A percentile compares a stretch with the other conserved stretches of the same genome.
Evolutionary conservation across 2,329 filamentous ascomycete genomes (phyloP).

Genomic region (Calonectria hawksworthii): DNA sequence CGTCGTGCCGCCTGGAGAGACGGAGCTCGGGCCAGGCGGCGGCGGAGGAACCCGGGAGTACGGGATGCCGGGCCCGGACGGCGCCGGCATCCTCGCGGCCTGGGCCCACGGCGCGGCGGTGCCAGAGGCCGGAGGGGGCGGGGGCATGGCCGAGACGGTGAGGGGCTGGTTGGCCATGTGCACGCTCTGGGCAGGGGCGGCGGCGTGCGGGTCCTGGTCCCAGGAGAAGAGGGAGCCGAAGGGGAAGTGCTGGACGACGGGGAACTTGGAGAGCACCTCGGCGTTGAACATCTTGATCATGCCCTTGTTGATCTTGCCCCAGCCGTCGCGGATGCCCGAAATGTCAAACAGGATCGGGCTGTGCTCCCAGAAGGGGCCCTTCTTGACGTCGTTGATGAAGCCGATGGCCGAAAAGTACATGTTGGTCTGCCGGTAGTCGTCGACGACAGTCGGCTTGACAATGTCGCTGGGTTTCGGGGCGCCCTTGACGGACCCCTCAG

Average conservation of each 20-base stretch:
- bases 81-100: conserved; percentile 55
- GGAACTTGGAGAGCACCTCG: conserved; percentile 96
- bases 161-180: conserved; percentile 71
- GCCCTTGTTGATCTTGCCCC: conserved; percentile 99
- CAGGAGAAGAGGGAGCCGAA: conserved; percentile 87
- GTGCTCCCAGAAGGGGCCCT: conserved; percentile 96
- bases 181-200: conserved; percentile 61
- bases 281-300: conserved; percentile 99
- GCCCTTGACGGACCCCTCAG: conserved; percentile 81
- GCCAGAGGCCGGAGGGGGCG: conserved; percentile 46
- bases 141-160: conserved; percentile 40
- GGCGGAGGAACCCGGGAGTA: conserved; percentile 54
- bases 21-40: conserved; percentile 46
- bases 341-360: conserved; percentile 96
- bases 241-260: conserved; percentile 96
- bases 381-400: conserved; percentile 98
- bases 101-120: conserved; percentile 62
- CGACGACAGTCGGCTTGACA: conserved; percentile 73
- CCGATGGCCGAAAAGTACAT: conserved; percentile 97
- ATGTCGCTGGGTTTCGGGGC: conserved; percentile 82
- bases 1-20: conserved; percentile 36
- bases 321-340: conserved; percentile 90
- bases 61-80: conserved; percentile 54
- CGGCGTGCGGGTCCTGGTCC: conserved; percentile 76
- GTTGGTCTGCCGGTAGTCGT: conserved; percentile 75